phyloP scores from a whole-genome alignment of 2,329 filamentous ascomycete genomes.

The Paracamarosporium sp. region DNA sequence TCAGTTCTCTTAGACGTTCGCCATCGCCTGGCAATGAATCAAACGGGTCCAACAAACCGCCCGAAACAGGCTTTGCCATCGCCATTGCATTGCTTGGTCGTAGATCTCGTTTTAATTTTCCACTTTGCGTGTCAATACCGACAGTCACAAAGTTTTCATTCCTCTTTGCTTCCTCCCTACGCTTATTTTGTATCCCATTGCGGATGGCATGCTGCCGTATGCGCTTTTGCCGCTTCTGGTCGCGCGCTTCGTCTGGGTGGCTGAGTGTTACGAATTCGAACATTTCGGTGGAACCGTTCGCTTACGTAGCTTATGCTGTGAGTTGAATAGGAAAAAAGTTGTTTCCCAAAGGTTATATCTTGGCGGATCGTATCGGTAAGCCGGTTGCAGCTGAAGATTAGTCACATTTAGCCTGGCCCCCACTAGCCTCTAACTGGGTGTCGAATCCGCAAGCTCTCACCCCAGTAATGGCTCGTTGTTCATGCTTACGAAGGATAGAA shows the following conservation, averaged over 20 bases:
- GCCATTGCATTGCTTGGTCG: background rate
- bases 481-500: conserved; percentile 1
- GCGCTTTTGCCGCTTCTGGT: conserved; percentile 10
- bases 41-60: conserved; percentile 21
- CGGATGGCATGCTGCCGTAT: conserved; percentile 22
- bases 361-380: background rate
- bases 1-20: conserved; percentile 18
- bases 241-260: conserved; percentile 17
- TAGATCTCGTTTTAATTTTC: background rate
- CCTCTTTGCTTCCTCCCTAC: conserved; percentile 8
- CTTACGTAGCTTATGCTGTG: background rate
- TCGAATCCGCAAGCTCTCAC: background rate
- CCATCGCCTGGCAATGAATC: conserved; percentile 16
- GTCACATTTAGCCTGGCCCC: background rate
- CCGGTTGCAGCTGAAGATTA: background rate
- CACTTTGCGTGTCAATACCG: conserved; percentile 5
- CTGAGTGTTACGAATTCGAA: conserved; percentile 22
- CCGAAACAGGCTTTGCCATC: conserved; percentile 9
- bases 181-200: conserved; percentile 14
- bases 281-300: background rate
- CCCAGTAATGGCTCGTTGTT: background rate
- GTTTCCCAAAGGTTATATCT: background rate
- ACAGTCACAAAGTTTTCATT: conserved; percentile 16
- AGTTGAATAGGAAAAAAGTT: background rate
- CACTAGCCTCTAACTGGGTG: background rate